Evolutionary conservation across 306 rosid species (phyloP), one percentile per base, ranked within the genome.

Genomic region (Citrullus mucosospermus): DNA sequence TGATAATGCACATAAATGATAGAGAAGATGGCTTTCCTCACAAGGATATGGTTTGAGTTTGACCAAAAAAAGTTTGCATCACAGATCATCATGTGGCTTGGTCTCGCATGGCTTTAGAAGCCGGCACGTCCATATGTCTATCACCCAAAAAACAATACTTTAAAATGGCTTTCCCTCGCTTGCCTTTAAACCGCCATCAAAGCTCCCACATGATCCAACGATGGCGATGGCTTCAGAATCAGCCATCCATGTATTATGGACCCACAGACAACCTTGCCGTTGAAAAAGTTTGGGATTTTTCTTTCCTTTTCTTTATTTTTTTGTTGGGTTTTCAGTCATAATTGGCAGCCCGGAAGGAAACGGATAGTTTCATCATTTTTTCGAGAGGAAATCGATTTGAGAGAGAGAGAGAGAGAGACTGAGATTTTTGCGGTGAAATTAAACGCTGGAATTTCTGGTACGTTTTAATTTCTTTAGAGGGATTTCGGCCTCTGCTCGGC

Each of bases 381-480:
- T 28, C 17, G 69, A 48, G 7, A 16, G 22, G 15, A 51, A 62
- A 17, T 66, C 36, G 22, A 62, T 55, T 62, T 22, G 41, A 34
- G 78, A 44, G 50, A 60, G 76, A 78, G 65, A 25, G 22, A 54
- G 65, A 55, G 28, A 25, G 1, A 15, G 11, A 14, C 39, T 48
- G 53, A 28, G 74, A 44, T 4, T 71, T 15, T 78, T 75, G 80
- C 61, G 81, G 85, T 75, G 75, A 58, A 60, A 32, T 15, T 18
- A 63, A 76, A 66, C 65, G 85, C 85, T 67, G 78, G 79, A 81
- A 66, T 82, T 84, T 78, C 82, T 80, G 81, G 79, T 87, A 14
- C 75, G 28, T 54, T 69, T 67, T 25, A 59, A 60, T 53, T 76
- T 65, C 79, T 51, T 56, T 82, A 80, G 83, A 72, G 50, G 83